A percentile compares a stretch with the other conserved stretches of the same genome.
Conservation (phyloP, 2,329 filamentous ascomycete species). For the Diaporthe nobilis region DNA sequence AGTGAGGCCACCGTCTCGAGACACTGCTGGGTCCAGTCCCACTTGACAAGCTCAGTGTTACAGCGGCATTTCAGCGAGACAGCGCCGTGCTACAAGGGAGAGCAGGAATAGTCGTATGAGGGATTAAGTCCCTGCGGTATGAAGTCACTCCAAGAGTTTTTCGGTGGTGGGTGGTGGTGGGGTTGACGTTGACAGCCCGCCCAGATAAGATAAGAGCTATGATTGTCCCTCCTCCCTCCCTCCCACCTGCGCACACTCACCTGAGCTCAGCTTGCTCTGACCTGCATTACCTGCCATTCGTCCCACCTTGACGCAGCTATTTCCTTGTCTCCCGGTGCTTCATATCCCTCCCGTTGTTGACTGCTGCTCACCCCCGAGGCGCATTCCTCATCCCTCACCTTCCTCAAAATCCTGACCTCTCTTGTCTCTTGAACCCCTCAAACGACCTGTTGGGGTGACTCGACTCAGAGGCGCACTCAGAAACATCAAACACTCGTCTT, state of each 20-base stretch:
- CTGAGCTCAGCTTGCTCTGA: slow-evolving; percentile 27
- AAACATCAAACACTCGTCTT: neutral
- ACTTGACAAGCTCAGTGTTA: slow-evolving; percentile 30
- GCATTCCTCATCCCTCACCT: neutral
- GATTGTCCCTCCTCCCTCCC: slow-evolving; percentile 33
- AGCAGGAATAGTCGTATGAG: slow-evolving; percentile 30
- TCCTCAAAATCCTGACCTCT: neutral
- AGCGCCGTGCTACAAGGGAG: slow-evolving; percentile 14
- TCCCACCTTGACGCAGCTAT: slow-evolving; percentile 21
- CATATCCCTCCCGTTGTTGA: neutral
- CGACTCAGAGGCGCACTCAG: neutral
- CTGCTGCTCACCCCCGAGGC: slow-evolving; percentile 9
- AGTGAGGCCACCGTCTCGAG: slow-evolving; percentile 35
- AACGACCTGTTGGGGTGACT: neutral
- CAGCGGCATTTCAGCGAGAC: slow-evolving; percentile 40
- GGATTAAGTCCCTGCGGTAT: slow-evolving; percentile 37
- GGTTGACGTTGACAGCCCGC: slow-evolving; percentile 8
- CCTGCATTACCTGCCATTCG: slow-evolving; percentile 35
- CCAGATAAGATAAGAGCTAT: slow-evolving; percentile 43
- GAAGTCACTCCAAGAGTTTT: slow-evolving; percentile 33
- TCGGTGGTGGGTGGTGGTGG: slow-evolving; percentile 28
- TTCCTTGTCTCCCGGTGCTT: neutral
- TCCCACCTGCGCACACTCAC: slow-evolving; percentile 6
- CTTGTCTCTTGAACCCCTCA: neutral
- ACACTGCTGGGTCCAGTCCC: slow-evolving; percentile 34